Base-by-base conservation (phyloP, 371 early-diverging fungal species). In the Rhizopus sp. region DNA sequence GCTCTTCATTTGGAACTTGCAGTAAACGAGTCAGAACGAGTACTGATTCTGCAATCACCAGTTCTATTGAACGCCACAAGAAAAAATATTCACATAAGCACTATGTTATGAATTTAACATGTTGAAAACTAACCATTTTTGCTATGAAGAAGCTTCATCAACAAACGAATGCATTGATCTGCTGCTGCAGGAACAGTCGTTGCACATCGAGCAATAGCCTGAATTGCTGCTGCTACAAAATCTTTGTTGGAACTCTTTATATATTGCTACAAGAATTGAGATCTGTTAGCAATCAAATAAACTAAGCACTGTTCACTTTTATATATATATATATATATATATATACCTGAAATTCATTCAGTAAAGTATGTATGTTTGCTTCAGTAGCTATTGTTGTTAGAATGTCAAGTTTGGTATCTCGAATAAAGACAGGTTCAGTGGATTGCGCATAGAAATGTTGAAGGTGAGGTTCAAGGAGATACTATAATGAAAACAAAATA, bases 351-450 rank as follows among this genome's bases (percentile, higher is more conserved):
- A 83, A 61, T 62, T 83, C 83, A 47, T 64, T 65, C 12, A 82
- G 62, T 51, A 82, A 50, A 8, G 78, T 77, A 16, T 72, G 73
- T 16, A 84, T 83, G 70, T 88, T 90, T 40, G 64, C 62, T 56
- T 85, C 84, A 3, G 74, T 78, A 3, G 83, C 90, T 16, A 94
- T 73, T 29, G 78, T 66, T 5, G 87, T 88, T 62, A 96, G 59
- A 23, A 96, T 92, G 30, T 92, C 90, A 50, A 97, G 72, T 69
- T 97, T 95, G 48, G 90, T 69, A 54, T 90, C 82, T 37, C 92
- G 86, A 50, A 93, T 83, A 66, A 86, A 87, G 8, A 77, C 78
- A 13, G 92, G 84, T 54, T 97, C 97, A 4, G 85, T 78, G 0
- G 90, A 83, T 39, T 87, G 88, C 7, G 93, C 84, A 68, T 86